A percentile compares a stretch with the other conserved stretches of the same genome.
Evolutionary conservation across 176 grass and related monocot genomes (phyloP).

Genomic region (Microstegium vimineum): DNA sequence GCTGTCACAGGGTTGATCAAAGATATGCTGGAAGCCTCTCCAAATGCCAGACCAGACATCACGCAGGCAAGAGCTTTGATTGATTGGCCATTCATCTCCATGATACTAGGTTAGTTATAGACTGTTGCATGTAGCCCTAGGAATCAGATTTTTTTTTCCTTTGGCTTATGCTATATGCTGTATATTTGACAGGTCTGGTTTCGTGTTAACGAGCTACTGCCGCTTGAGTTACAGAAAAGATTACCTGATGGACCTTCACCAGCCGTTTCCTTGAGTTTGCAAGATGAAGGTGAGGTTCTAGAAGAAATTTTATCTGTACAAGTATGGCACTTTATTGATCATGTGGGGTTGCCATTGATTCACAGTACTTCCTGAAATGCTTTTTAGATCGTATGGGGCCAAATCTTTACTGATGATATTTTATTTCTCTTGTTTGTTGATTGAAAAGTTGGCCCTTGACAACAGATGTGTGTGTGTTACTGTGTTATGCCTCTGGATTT

Average conservation of each 20-base stretch:
- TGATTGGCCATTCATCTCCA: constrained; percentile 58
- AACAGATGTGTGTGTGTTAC: background rate
- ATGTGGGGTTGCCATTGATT: constrained; percentile 10
- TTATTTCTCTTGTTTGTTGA: constrained; percentile 1
- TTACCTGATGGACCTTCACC: constrained; percentile 56
- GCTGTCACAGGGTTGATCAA: constrained; percentile 53
- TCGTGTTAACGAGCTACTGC: constrained; percentile 69
- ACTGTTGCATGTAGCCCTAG: constrained; percentile 47
- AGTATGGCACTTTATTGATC: background rate
- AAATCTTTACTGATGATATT: constrained; percentile 9
- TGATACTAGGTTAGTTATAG: constrained; percentile 65
- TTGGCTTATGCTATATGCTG: constrained; percentile 26
- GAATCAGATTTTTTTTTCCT: constrained; percentile 25
- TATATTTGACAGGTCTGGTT: constrained; percentile 65
- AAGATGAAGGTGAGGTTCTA: constrained; percentile 40
- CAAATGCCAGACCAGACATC: constrained; percentile 74
- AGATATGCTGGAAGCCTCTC: constrained; percentile 70
- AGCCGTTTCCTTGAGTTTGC: constrained; percentile 24
- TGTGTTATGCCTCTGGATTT: background rate
- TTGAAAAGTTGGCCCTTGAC: background rate
- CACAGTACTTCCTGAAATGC: background rate
- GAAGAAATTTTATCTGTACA: constrained; percentile 24
- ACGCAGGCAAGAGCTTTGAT: constrained; percentile 73
- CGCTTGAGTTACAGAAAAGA: constrained; percentile 63
- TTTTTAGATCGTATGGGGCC: background rate